These are phyloP conservation scores for Phytopythium aichiense DNA, from an alignment of 352 stramenopile genomes.

Conservation along the genomic window DNA sequence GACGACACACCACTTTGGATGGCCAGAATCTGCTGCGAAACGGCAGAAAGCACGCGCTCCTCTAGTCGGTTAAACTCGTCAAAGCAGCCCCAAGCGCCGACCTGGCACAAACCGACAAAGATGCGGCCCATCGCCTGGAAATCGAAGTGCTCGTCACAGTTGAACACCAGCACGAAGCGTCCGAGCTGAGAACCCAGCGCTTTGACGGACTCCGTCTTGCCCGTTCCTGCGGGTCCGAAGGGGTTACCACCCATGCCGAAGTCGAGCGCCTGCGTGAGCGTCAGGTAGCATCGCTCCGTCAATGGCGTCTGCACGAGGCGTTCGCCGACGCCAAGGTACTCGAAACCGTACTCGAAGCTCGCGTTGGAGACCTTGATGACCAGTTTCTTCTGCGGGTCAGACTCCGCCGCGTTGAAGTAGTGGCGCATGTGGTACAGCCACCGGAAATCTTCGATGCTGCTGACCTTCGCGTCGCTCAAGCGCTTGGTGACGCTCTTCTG, in stretches of 20 bases:
- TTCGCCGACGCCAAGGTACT: slow-evolving; percentile 99
- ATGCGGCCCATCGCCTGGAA: slow-evolving; percentile 99
- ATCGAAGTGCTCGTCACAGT: slow-evolving; percentile 99
- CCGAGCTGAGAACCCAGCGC: slow-evolving; percentile 97
- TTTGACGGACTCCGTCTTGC: slow-evolving; percentile 99
- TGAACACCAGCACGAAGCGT: slow-evolving; percentile 99
- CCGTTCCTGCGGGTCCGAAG: slow-evolving; percentile 98
- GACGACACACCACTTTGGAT: slow-evolving; percentile 98
- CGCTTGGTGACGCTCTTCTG: slow-evolving; percentile 97
- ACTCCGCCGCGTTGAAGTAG: slow-evolving; percentile 90
- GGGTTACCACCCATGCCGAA: slow-evolving; percentile 98
- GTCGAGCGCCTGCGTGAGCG: slow-evolving; percentile 98
- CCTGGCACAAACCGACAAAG: slow-evolving; percentile 99
- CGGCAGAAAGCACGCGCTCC: slow-evolving; percentile 98
- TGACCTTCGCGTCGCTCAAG: slow-evolving; percentile 85
- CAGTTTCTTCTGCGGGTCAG: slow-evolving; percentile 90
- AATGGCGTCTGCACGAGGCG: slow-evolving; percentile 99
- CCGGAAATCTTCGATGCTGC: slow-evolving; percentile 91
- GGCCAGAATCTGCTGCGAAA: slow-evolving; percentile 99
- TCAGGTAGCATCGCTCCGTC: slow-evolving; percentile 99
- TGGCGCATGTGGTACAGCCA: slow-evolving; percentile 99
- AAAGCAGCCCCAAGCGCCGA: slow-evolving; percentile 99
- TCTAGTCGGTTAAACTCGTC: slow-evolving; percentile 99
- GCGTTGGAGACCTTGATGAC: slow-evolving; percentile 98
- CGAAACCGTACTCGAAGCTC: slow-evolving; percentile 99